Conservation (phyloP, 2,329 filamentous ascomycete genomes). For the Trichoderma afroharzianum region DNA sequence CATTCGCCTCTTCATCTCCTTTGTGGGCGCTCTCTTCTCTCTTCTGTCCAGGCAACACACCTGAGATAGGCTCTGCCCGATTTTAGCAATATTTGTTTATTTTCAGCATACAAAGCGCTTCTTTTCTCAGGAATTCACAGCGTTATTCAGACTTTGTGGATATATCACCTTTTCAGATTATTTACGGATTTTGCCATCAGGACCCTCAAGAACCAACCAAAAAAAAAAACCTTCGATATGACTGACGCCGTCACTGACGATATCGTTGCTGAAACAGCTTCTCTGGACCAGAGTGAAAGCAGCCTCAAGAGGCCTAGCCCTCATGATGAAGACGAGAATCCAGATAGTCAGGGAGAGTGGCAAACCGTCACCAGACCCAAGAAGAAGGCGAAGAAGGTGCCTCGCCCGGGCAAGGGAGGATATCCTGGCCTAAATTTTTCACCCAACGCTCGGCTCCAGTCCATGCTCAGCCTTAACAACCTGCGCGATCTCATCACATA, state of each 20-base stretch:
- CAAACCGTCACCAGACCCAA: slow-evolving; percentile 50
- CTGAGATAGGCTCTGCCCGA: not conserved
- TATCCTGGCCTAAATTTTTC: slow-evolving; percentile 61
- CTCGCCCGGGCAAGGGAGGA: slow-evolving; percentile 51
- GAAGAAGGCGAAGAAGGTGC: slow-evolving; percentile 61
- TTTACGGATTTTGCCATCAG: not conserved
- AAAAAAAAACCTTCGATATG: slow-evolving; percentile 16
- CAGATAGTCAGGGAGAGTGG: slow-evolving; percentile 46
- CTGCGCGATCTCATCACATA: slow-evolving; percentile 63
- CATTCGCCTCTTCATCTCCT: not conserved
- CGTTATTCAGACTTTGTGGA: slow-evolving; percentile 6
- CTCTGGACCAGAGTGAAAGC: slow-evolving; percentile 30
- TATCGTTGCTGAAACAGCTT: slow-evolving; percentile 17
- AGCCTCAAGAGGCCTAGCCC: slow-evolving; percentile 49
- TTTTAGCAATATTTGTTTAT: not conserved
- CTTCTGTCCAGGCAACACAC: not conserved
- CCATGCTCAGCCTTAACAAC: slow-evolving; percentile 59
- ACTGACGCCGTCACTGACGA: slow-evolving; percentile 13
- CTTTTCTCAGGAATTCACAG: not conserved
- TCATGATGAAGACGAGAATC: slow-evolving; percentile 37
- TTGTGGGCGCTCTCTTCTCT: not conserved
- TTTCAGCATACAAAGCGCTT: not conserved
- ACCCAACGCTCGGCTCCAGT: slow-evolving; percentile 54
- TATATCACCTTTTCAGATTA: not conserved
- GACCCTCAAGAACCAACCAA: not conserved